Evolutionary conservation across 768 basidiomycete genomes (phyloP).

Genomic region (Naematelia encephala): DNA sequence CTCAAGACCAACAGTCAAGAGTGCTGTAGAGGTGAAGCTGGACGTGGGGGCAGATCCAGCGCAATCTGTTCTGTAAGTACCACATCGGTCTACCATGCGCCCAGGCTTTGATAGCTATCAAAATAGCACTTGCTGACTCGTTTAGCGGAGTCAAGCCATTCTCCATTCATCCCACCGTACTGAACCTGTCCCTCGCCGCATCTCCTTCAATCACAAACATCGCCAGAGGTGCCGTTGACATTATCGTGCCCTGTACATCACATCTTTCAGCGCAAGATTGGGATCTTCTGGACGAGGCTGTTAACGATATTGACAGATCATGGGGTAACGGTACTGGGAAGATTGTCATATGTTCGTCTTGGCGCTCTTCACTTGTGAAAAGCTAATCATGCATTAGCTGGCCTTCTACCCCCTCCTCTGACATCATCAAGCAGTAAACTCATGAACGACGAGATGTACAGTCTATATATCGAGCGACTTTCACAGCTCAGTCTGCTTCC

Average conservation of each 20-base stretch:
- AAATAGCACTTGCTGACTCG: background rate
- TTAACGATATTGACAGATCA: constrained; percentile 26
- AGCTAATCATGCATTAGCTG: constrained; percentile 24
- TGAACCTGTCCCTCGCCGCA: constrained; percentile 27
- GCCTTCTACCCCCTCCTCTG: constrained; percentile 43
- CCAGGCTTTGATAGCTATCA: background rate
- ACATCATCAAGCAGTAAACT: constrained; percentile 25
- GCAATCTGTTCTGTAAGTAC: constrained; percentile 17
- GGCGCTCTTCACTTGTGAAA: background rate
- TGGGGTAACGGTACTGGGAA: constrained; percentile 14
- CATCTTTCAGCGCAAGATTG: constrained; percentile 33
- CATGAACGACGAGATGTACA: constrained; percentile 19
- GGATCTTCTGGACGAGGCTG: constrained; percentile 40
- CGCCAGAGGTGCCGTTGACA: constrained; percentile 36
- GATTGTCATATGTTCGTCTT: constrained; percentile 40
- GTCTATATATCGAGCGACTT: constrained; percentile 36
- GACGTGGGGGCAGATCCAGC: constrained; percentile 24
- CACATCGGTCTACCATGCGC: background rate
- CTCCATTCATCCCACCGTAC: constrained; percentile 42
- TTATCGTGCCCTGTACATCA: constrained; percentile 32
- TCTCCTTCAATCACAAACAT: constrained; percentile 33
- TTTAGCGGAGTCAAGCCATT: constrained; percentile 29
- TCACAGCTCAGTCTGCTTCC: constrained; percentile 38
- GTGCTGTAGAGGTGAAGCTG: constrained; percentile 32
- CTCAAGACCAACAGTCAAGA: constrained; percentile 27